Base-by-base conservation (phyloP, 169 alveolate genomes). In the Cryptosporidium sp. region DNA sequence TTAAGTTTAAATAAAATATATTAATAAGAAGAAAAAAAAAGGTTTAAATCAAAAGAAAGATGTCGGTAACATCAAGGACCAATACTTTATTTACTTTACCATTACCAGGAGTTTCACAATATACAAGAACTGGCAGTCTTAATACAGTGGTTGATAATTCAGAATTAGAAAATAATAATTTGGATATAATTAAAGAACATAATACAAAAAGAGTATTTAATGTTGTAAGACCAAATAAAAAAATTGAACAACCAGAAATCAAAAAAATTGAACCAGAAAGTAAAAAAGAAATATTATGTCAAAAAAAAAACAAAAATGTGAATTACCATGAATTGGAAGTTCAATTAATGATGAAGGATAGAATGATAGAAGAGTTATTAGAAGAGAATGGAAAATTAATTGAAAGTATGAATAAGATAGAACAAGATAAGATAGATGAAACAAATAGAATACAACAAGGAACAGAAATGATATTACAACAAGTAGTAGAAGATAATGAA, bases 401-500 rank as follows among this genome's bases (percentile, higher is more conserved):
- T 45, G 75, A 80, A 5, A 80, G 56, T 65, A 80, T 80, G 75
- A 80, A 65, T 21, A 37, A 39, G 33, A 18, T 80, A 48, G 89
- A 80, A 45, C 75, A 62, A 67, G 89, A 60, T 42, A 80, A 65
- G 60, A 39, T 62, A 62, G 89, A 80, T 21, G 89, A 80, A 42
- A 61, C 44, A 23, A 65, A 44, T 62, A 60, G 89, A 31, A 65
- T 80, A 18, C 89, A 80, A 6, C 89, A 80, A 39, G 89, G 89
- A 45, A 62, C 89, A 12, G 89, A 80, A 26, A 80, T 60, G 75
- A 48, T 80, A 18, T 61, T 80, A 26, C 89, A 80, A 39, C 89
- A 80, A 65, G 75, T 80, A 44, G 89, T 80, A 31, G 89, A 80
- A 18, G 89, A 80, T 44, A 80, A 80, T 60, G 89, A 80, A 62